Conservation (phyloP, 257 asterid genomes). For the Solanum chmielewskii region DNA sequence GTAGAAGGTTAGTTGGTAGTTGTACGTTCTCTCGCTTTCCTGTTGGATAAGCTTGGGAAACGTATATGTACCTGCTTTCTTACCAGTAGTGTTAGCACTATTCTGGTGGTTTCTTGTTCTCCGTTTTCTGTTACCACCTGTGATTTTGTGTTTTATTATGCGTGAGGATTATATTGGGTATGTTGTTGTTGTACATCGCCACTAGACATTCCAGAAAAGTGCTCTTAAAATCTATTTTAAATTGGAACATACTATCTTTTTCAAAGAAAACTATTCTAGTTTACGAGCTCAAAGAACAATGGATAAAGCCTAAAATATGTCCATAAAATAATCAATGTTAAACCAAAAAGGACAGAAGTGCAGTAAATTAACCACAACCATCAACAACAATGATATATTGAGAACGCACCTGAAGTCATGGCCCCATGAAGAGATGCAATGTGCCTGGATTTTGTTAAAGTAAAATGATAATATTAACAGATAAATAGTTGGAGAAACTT, state of each 20-base stretch:
- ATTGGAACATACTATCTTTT: background rate
- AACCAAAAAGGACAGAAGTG: background rate
- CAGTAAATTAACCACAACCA: background rate
- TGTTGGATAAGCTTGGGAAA: background rate
- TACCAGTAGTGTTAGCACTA: background rate
- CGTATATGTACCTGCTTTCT: background rate
- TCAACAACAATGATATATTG: background rate
- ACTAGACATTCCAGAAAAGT: background rate
- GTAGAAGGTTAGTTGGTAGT: background rate
- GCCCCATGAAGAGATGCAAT: constrained; percentile 97
- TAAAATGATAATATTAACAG: background rate
- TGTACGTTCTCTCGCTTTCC: background rate
- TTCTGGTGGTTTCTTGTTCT: background rate
- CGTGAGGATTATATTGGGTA: background rate
- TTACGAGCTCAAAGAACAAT: background rate
- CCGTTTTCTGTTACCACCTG: background rate
- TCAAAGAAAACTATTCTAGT: background rate
- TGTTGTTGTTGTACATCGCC: background rate
- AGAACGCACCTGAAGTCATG: constrained; percentile 82
- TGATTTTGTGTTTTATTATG: background rate
- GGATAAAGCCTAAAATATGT: background rate
- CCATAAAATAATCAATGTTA: background rate
- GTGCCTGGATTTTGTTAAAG: constrained; percentile 53
- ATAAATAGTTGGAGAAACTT: constrained; percentile 8
- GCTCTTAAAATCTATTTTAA: background rate